Evolutionary conservation across 495 filamentous ascomycete species (phyloP), one percentile per base, ranked within the genome.

Genomic region (Chaetomium fimeti): DNA sequence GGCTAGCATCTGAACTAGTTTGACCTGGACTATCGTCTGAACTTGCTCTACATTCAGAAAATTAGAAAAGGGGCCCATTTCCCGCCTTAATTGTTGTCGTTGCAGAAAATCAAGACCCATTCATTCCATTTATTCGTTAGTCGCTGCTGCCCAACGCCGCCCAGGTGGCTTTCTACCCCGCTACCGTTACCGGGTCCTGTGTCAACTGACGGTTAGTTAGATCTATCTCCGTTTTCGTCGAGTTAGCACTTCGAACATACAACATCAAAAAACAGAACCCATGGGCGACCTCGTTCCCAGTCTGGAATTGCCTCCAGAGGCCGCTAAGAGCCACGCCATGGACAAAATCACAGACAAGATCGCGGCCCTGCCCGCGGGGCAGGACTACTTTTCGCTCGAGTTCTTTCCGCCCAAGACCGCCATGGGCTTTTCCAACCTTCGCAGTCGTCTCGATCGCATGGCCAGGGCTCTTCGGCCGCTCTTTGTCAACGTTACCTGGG

Each of bases 401-500:
- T 98, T 98, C 85, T 98, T 98, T 77, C 94, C 94, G 60, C 95
- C 95, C 58, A 98, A 97, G 78, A 98, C 94, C 25, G 79, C 85
- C 62, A 95, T 93, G 89, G 92, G 94, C 67, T 93, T 91, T 68
- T 88, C 91, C 47, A 98, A 98, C 73, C 85, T 98, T 38, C 91
- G 92, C 73, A 88, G 88, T 64, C 93, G 94, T 71, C 87, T 98
- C 54, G 90, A 95, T 73, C 92, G 94, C 75, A 98, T 98, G 94
- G 87, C 93, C 28, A 85, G 88, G 63, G 91, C 91, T 5, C 81
- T 98, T 51, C 89, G 90, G 3, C 94, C 94, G 53, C 82, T 98
- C 29, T 98, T 98, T 73, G 91, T 98, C 47, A 98, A 91, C 60
- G 92, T 98, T 57, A 98, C 94, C 56, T 98, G 94, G 94, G 95